Base-by-base conservation (phyloP, 2,329 filamentous ascomycete species). In the Ascochyta clinopodiicola region DNA sequence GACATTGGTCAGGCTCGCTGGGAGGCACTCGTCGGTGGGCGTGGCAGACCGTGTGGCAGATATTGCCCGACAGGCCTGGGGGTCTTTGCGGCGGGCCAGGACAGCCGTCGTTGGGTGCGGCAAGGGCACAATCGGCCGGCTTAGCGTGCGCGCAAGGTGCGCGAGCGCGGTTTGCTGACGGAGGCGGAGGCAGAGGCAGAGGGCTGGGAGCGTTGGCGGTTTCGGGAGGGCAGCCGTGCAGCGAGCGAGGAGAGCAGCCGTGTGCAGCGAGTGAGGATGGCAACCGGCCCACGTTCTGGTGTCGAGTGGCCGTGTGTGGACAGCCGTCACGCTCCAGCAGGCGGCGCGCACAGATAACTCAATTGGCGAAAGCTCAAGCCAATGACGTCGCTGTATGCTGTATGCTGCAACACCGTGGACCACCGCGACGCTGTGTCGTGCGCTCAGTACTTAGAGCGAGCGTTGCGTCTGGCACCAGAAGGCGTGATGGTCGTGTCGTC, bases 1-100 rank as follows among this genome's bases (percentile, higher is more conserved):
- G 71, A 77, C 75, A 77, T 77, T 77, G 75, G 74, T 75, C 70
- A 72, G 68, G 62, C 66, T 66, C 68, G 63, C 55, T 62, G 47
- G 38, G 48, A 57, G 61, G 62, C 62, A 56, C 55, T 60, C 35
- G 39, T 56, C 35, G 40, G 54, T 50, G 59, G 51, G 71, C 68
- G 71, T 72, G 71, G 70, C 62, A 60, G 67, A 58, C 54, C 61
- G 67, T 63, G 51, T 73, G 71, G 71, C 65, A 70, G 70, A 70
- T 65, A 69, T 64, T 67, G 69, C 63, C 66, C 63, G 60, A 59
- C 56, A 51, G 61, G 59, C 57, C 51, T 51, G 55, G 52, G 36
- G 56, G 42, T 39, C 48, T 56, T 48, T 52, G 64, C 57, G 53
- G 62, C 63, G 53, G 61, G 60, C 51, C 50, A 57, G 57, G 61